These are phyloP conservation scores for Pezicula radicicola DNA, from an alignment of 2,329 filamentous ascomycete species.

Conservation along the genomic window DNA sequence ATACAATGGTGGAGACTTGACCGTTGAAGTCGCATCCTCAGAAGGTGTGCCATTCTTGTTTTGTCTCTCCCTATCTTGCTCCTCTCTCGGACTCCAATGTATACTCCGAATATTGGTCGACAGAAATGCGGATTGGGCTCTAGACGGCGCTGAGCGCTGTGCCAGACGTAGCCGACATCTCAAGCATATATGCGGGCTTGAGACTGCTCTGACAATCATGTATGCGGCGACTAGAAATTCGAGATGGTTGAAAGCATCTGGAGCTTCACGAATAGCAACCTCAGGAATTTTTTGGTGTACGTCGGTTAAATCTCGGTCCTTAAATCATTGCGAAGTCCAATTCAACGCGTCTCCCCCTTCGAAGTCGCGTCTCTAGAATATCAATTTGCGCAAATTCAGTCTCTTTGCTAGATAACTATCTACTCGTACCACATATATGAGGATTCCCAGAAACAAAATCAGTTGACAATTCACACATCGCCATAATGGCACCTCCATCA, in stretches of 20 bases:
- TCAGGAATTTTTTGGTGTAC: background rate
- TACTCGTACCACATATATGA: background rate
- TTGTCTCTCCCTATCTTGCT: background rate
- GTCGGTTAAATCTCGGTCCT: background rate
- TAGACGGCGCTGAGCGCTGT: slow-evolving; percentile 4
- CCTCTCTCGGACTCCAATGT: background rate
- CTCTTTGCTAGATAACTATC: too few relatives aligned
- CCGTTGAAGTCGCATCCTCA: too few relatives aligned
- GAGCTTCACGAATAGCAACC: background rate
- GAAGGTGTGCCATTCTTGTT: slow-evolving; percentile 5
- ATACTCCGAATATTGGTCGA: slow-evolving; percentile 6
- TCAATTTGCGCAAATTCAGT: background rate
- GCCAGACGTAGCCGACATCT: slow-evolving; percentile 26
- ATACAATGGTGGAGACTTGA: too few relatives aligned
- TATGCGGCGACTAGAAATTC: slow-evolving; percentile 22
- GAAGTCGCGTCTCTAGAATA: slow-evolving; percentile 14
- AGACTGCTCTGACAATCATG: slow-evolving; percentile 25
- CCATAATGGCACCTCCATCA: slow-evolving; percentile 21
- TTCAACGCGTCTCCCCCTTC: background rate
- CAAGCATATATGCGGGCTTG: slow-evolving; percentile 27
- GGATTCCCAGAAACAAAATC: background rate
- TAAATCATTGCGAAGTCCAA: background rate
- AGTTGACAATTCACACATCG: background rate
- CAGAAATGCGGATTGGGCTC: slow-evolving; percentile 8
- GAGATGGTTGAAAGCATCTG: slow-evolving; percentile 5